Evolutionary conservation across 2,329 filamentous ascomycete species (phyloP).

Genomic region (Davidsoniella eucalypti): DNA sequence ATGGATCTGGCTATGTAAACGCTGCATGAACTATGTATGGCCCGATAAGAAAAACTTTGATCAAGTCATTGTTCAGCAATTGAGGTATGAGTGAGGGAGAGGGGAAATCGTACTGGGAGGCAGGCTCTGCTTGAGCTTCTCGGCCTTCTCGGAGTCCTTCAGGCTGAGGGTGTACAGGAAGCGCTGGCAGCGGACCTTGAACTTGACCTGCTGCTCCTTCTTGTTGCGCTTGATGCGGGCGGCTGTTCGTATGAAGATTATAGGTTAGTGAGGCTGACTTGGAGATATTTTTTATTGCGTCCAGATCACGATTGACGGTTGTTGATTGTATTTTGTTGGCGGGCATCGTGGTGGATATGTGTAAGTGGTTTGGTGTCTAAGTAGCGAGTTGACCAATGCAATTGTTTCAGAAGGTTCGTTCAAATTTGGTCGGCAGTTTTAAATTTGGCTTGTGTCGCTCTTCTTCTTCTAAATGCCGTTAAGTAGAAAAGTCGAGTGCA

Average conservation of each 20-base stretch:
- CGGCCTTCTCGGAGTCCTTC: conserved; percentile 97
- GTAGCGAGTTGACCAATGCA: background rate
- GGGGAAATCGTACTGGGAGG: conserved; percentile 65
- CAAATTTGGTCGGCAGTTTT: too few relatives aligned
- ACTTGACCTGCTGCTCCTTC: conserved; percentile 87
- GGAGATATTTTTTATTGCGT: background rate
- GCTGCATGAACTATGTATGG: background rate
- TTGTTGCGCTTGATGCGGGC: conserved; percentile 94
- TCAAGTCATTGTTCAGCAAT: background rate
- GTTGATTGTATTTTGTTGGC: background rate
- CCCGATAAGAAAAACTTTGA: background rate
- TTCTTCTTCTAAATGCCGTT: background rate
- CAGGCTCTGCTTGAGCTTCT: conserved; percentile 99
- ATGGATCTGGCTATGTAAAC: background rate
- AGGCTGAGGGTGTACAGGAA: conserved; percentile 97
- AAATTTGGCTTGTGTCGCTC: background rate
- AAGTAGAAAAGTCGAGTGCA: background rate
- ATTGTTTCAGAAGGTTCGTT: too few relatives aligned
- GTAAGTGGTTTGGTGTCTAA: too few relatives aligned
- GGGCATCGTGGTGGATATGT: background rate
- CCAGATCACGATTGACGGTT: background rate
- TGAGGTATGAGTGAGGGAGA: background rate
- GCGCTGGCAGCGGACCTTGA: conserved; percentile 98
- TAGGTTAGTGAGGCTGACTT: conserved; percentile 3
- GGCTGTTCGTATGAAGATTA: conserved; percentile 31